Percentiles rank a stretch among this genome's conserved stretches.
These are phyloP conservation scores for Teratosphaeria nubilosa DNA, from an alignment of 2,329 filamentous ascomycete species.

Conservation along the genomic window DNA sequence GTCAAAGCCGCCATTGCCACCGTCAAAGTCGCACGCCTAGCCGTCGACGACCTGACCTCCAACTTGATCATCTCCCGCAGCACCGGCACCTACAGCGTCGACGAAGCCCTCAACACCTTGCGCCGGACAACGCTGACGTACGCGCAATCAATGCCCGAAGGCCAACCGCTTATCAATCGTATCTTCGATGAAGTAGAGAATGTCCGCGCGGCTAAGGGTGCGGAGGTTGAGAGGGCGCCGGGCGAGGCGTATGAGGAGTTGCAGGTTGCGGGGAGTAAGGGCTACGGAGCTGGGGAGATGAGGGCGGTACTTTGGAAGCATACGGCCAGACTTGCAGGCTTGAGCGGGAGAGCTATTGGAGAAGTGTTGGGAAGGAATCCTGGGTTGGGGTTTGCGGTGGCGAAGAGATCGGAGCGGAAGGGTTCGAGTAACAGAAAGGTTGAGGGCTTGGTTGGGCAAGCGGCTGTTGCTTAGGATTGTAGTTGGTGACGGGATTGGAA, in stretches of 20 bases:
- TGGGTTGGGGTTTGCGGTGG: not conserved
- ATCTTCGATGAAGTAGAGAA: conserved; percentile 18
- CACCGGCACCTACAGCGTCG: conserved; percentile 19
- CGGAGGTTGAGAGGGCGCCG: conserved; percentile 17
- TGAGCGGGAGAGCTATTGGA: not conserved
- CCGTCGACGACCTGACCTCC: conserved; percentile 19
- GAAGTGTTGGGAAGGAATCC: not conserved
- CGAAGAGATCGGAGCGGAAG: not conserved
- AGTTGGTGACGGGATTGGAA: no score
- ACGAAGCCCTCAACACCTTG: conserved; percentile 21
- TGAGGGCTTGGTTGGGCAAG: no score
- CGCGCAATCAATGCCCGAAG: conserved; percentile 16
- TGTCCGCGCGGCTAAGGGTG: conserved; percentile 14
- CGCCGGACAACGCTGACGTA: conserved; percentile 19
- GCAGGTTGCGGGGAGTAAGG: not conserved
- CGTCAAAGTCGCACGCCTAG: conserved; percentile 15
- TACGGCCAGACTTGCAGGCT: not conserved
- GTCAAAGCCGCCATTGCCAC: conserved; percentile 18
- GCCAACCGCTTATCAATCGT: conserved; percentile 16
- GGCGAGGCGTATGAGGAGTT: conserved; percentile 14
- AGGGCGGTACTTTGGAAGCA: not conserved
- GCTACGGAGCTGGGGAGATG: not conserved
- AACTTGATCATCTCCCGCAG: conserved; percentile 18
- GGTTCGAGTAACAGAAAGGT: no score
- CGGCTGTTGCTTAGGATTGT: no score